A percentile compares a stretch with the other conserved stretches of the same genome.
These are phyloP conservation scores for Sophora flavescens DNA, from an alignment of 306 rosid species.

Conservation along the genomic window DNA sequence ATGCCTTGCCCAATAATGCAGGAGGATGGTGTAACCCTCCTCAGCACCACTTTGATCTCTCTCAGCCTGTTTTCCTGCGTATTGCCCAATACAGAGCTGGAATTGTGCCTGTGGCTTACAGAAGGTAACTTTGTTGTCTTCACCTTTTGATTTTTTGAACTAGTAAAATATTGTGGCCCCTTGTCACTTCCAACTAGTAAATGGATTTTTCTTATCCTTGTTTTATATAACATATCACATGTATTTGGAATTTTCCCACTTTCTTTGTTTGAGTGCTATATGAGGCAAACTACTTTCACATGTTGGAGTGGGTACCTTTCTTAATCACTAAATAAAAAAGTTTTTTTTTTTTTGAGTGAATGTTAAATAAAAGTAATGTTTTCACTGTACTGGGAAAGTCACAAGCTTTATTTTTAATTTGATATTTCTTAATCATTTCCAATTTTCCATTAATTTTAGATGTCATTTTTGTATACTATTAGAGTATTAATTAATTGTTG, in stretches of 20 bases:
- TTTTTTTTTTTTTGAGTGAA: too few species aligned
- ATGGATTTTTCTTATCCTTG: not conserved
- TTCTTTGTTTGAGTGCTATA: constrained; percentile 4
- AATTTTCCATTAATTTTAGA: too few species aligned
- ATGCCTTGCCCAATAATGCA: constrained; percentile 80
- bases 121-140: constrained; percentile 61
- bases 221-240: constrained; percentile 11
- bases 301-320: not conserved
- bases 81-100: constrained; percentile 97
- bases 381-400: too few species aligned
- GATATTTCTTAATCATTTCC: too few species aligned
- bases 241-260: constrained; percentile 34
- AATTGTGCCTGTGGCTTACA: constrained; percentile 85
- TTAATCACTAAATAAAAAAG: not conserved
- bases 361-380: too few species aligned
- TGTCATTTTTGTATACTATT: too few species aligned
- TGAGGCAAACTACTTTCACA: not conserved
- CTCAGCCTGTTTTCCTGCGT: constrained; percentile 91
- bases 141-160: not conserved
- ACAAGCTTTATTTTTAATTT: too few species aligned
- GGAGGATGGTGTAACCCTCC: constrained; percentile 99
- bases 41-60: constrained; percentile 89
- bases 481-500: too few species aligned
- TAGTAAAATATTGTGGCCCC: not conserved
- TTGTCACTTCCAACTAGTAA: constrained; percentile 38